These are phyloP conservation scores for Scleromitrula shiraiana DNA, from an alignment of 2,329 filamentous ascomycete species.

Conservation along the genomic window DNA sequence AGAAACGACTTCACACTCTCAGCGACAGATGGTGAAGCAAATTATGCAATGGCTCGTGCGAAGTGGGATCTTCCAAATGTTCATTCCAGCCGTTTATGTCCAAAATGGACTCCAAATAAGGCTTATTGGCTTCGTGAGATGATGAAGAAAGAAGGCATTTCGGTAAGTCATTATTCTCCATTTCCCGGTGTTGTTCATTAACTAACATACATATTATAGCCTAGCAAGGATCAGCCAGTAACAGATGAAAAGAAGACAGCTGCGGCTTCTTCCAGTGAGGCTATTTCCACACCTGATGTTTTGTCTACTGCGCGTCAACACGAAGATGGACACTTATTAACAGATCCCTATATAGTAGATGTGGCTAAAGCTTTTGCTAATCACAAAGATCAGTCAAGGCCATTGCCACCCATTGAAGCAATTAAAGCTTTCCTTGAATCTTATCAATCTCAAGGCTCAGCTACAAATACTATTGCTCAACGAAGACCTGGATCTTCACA, in stretches of 20 bases:
- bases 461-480: neutral
- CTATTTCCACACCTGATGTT: slow-evolving; percentile 1
- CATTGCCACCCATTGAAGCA: slow-evolving; percentile 7
- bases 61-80: no score
- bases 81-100: no score
- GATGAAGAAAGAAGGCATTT: no score
- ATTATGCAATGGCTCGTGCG: no score
- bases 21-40: neutral
- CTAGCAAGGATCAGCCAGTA: neutral
- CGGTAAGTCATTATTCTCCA: no score
- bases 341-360: slow-evolving; percentile 10
- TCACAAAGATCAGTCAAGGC: slow-evolving; percentile 1
- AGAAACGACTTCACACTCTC: neutral
- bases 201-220: neutral
- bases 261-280: slow-evolving; percentile 6
- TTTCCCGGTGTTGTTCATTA: neutral
- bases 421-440: slow-evolving; percentile 7
- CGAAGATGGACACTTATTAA: slow-evolving; percentile 6
- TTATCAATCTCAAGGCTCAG: slow-evolving; percentile 1
- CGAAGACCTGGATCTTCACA: neutral
- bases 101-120: no score
- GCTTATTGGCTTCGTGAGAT: no score
- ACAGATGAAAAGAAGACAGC: slow-evolving; percentile 1
- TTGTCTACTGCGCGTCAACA: neutral
- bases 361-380: slow-evolving; percentile 3